Evolutionary conservation across 2,329 filamentous ascomycete genomes (phyloP).

Genomic region (Aspergillus aculeatus): DNA sequence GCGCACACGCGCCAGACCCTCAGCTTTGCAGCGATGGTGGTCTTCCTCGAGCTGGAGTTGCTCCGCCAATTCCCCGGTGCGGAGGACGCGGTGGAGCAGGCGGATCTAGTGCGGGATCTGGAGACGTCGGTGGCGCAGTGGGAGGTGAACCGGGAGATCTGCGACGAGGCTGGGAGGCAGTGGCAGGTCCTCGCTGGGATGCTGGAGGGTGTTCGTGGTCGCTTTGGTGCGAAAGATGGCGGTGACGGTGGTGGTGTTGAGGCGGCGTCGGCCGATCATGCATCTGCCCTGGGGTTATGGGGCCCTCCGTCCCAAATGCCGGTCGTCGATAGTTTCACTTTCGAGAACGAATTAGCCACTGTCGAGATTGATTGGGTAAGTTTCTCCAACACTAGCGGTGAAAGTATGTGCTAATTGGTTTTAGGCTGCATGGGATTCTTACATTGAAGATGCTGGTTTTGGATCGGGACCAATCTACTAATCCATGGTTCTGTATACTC

Average conservation of each 20-base stretch:
- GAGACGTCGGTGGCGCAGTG: conserved; percentile 1
- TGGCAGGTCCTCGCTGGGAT: not conserved
- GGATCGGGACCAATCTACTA: not conserved
- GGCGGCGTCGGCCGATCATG: not conserved
- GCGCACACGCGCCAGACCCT: conserved; percentile 9
- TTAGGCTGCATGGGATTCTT: conserved; percentile 7
- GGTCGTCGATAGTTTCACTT: not conserved
- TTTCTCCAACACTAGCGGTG: not conserved
- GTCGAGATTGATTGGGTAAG: conserved; percentile 11
- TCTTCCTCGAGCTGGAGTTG: conserved; percentile 9
- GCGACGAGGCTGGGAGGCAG: not conserved
- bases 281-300: not conserved
- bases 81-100: not conserved
- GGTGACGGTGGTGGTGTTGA: not conserved
- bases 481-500: not conserved
- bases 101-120: not conserved
- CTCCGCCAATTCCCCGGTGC: not conserved
- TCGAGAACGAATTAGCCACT: not conserved
- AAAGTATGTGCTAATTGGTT: not conserved
- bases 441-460: conserved; percentile 1
- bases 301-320: not conserved
- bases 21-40: conserved; percentile 5
- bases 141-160: not conserved
- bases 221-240: too few relatives aligned
- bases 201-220: not conserved